Conservation (phyloP, 1,139 yeast species). For the Taiozyma onychis region DNA sequence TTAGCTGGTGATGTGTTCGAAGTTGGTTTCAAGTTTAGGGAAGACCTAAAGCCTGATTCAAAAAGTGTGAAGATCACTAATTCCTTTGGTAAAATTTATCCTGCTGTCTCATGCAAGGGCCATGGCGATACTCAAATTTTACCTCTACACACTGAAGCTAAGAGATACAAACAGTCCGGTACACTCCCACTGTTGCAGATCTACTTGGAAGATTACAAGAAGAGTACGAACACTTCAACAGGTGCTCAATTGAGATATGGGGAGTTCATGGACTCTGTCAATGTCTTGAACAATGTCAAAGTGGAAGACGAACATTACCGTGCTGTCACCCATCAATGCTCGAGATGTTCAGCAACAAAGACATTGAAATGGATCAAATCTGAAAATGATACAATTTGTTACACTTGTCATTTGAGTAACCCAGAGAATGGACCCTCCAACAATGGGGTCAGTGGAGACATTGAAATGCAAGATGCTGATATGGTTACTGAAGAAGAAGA, state of each 20-base stretch:
- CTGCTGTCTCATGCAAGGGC: conserved; percentile 38
- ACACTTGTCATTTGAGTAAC: conserved; percentile 8
- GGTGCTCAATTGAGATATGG: conserved; percentile 15
- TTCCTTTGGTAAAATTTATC: conserved; percentile 36
- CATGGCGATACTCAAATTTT: conserved; percentile 28
- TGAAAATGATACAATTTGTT: conserved; percentile 7
- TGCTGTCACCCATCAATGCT: neutral
- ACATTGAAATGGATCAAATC: conserved; percentile 25
- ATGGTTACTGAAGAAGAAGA: conserved; percentile 13
- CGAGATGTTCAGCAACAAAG: conserved; percentile 4
- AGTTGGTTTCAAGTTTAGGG: conserved; percentile 20
- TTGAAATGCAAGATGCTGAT: conserved; percentile 14
- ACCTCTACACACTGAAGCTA: conserved; percentile 33
- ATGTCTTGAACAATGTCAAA: neutral
- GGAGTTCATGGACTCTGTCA: conserved; percentile 5
- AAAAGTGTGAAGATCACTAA: conserved; percentile 27
- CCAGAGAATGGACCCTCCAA: conserved; percentile 6
- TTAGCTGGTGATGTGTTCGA: neutral
- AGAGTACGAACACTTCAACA: conserved; percentile 9
- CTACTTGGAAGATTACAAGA: conserved; percentile 32
- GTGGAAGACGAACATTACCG: neutral
- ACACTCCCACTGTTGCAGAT: conserved; percentile 33
- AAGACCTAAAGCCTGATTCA: conserved; percentile 22
- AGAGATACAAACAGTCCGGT: conserved; percentile 24
- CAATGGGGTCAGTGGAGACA: neutral